phyloP scores from a whole-genome alignment of 169 alveolate genomes.

The Cytauxzoon felis region DNA sequence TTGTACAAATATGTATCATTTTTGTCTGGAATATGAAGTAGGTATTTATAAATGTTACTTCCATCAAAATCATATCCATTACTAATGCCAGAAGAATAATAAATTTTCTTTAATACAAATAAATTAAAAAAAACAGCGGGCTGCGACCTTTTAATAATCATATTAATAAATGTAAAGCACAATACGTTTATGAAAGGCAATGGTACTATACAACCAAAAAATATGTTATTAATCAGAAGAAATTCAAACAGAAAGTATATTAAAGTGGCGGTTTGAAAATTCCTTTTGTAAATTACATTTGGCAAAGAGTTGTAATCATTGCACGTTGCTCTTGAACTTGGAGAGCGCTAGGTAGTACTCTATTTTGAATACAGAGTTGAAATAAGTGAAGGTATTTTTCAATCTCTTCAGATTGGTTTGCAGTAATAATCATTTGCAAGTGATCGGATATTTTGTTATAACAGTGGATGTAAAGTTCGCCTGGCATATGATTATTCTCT shows the following conservation, averaged over 20 bases:
- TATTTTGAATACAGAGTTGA: slow-evolving; percentile 62
- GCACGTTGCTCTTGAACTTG: slow-evolving; percentile 70
- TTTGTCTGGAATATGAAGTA: slow-evolving; percentile 42
- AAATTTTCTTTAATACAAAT: too few relatives aligned
- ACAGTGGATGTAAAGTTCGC: slow-evolving; percentile 66
- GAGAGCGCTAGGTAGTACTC: slow-evolving; percentile 65
- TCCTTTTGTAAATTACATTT: slow-evolving; percentile 57
- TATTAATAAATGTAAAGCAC: too few relatives aligned
- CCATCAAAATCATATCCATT: too few relatives aligned
- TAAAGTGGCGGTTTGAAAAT: too few relatives aligned
- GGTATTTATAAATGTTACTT: not conserved
- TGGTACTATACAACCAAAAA: too few relatives aligned
- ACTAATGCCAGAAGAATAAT: too few relatives aligned
- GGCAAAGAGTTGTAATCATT: slow-evolving; percentile 66
- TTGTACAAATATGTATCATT: not conserved
- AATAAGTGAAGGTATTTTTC: slow-evolving; percentile 61
- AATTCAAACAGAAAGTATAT: too few relatives aligned
- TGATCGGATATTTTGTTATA: slow-evolving; percentile 65
- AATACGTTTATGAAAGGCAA: too few relatives aligned
- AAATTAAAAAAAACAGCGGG: too few relatives aligned
- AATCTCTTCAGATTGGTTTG: slow-evolving; percentile 64
- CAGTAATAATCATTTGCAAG: slow-evolving; percentile 65
- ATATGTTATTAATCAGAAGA: too few relatives aligned
- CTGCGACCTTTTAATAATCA: too few relatives aligned
- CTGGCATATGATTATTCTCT: slow-evolving; percentile 68